Conservation (phyloP, 169 alveolate species). For the Plasmodium vinckei region DNA sequence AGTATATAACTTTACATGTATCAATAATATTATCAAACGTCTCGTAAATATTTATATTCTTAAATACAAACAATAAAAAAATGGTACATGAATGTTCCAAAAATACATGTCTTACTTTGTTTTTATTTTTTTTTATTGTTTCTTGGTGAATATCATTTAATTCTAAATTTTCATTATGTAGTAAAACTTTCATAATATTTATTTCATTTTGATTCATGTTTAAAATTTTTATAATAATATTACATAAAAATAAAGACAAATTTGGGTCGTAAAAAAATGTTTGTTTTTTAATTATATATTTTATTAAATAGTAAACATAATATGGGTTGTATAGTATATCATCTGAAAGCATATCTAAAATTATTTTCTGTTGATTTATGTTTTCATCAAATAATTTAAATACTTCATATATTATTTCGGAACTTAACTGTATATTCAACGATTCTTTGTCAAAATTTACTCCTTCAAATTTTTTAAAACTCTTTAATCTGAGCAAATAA, state of each 20-base stretch:
- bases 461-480: conserved; percentile 16
- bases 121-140: conserved; percentile 12
- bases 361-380: conserved; percentile 34
- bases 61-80: conserved; percentile 33
- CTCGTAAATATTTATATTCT: conserved; percentile 46
- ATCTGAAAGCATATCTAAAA: conserved; percentile 42
- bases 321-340: conserved; percentile 46
- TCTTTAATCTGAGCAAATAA: conserved; percentile 9
- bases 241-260: conserved; percentile 51
- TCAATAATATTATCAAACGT: conserved; percentile 12
- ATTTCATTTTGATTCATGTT: conserved; percentile 25
- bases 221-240: conserved; percentile 38
- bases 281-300: conserved; percentile 53
- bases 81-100: conserved; percentile 30
- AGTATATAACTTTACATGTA: conserved; percentile 24
- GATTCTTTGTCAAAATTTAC: conserved; percentile 21
- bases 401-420: conserved; percentile 49
- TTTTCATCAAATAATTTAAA: conserved; percentile 37
- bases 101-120: conserved; percentile 33
- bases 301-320: conserved; percentile 41
- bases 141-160: conserved; percentile 47
- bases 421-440: conserved; percentile 24
- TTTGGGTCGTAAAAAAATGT: conserved; percentile 41
- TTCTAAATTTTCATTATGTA: conserved; percentile 20
- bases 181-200: conserved; percentile 18